Conservation (phyloP, 495 filamentous ascomycete species). For the Penicillium angulare region DNA sequence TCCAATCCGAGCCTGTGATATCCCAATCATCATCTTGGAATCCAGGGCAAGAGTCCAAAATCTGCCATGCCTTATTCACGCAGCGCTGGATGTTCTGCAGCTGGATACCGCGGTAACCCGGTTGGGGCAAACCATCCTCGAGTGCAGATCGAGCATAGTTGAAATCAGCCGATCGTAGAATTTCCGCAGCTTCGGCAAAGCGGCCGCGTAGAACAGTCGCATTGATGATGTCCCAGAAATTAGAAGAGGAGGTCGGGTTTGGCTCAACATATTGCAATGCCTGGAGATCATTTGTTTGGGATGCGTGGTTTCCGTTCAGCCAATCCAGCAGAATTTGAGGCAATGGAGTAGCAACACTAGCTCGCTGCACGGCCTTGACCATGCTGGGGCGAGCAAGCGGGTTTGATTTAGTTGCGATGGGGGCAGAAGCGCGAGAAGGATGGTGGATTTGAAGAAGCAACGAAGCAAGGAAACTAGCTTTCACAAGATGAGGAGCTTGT, state of each 20-base stretch:
- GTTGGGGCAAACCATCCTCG: conserved; percentile 55
- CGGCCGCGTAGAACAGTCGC: conserved; percentile 67
- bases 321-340: conserved; percentile 77
- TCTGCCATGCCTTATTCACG: conserved; percentile 58
- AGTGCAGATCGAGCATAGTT: conserved; percentile 60
- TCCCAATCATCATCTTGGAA: conserved; percentile 67
- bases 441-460: conserved; percentile 75
- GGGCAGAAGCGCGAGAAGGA: conserved; percentile 44
- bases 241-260: conserved; percentile 66
- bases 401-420: conserved; percentile 24
- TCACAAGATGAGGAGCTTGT: conserved; percentile 56
- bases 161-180: conserved; percentile 73
- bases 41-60: conserved; percentile 71
- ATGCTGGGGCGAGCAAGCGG: conserved; percentile 27
- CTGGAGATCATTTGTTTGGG: conserved; percentile 57
- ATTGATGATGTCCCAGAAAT: conserved; percentile 80
- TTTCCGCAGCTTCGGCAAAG: conserved; percentile 56
- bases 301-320: conserved; percentile 67
- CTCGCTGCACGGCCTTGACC: conserved; percentile 30
- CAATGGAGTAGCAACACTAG: conserved; percentile 49
- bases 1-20: conserved; percentile 72
- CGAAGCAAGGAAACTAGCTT: conserved; percentile 70
- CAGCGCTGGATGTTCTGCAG: conserved; percentile 70
- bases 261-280: conserved; percentile 60
- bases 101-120: conserved; percentile 67